phyloP scores from a whole-genome alignment of 1,284 basidiomycete genomes.

The Porphyrellus sp. region DNA sequence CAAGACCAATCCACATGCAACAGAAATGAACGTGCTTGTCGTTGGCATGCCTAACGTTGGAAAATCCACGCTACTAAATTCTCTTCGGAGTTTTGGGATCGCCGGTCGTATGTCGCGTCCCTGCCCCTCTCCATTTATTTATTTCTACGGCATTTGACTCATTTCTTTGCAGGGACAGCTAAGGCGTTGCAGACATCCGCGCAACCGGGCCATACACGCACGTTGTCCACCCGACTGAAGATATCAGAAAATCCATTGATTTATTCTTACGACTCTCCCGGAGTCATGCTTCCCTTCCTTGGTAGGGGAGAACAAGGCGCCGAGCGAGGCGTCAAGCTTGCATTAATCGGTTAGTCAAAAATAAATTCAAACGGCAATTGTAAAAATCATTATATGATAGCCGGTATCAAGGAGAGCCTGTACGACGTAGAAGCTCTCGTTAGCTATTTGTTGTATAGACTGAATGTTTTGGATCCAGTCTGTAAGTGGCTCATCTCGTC shows the following conservation, averaged over 20 bases:
- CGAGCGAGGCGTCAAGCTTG: constrained; percentile 90
- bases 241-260: constrained; percentile 77
- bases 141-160: neutral
- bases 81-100: constrained; percentile 86
- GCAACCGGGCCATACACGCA: constrained; percentile 84
- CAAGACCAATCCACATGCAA: constrained; percentile 59
- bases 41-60: constrained; percentile 99
- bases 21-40: constrained; percentile 83
- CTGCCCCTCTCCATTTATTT: neutral
- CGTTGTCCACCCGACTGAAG: constrained; percentile 80
- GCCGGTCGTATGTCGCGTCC: constrained; percentile 63
- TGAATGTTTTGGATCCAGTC: constrained; percentile 74
- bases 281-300: constrained; percentile 96
- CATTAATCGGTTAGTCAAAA: constrained; percentile 73
- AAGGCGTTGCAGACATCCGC: constrained; percentile 91
- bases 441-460: constrained; percentile 84
- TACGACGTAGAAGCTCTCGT: constrained; percentile 85
- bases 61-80: constrained; percentile 92
- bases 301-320: constrained; percentile 81
- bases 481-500: constrained; percentile 45
- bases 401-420: constrained; percentile 91
- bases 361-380: neutral
- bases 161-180: constrained; percentile 46
- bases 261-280: constrained; percentile 95
- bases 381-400: constrained; percentile 41